Conservation (phyloP, 225 moss, liverwort and hornwort genomes). For the Climacium dendroides region DNA sequence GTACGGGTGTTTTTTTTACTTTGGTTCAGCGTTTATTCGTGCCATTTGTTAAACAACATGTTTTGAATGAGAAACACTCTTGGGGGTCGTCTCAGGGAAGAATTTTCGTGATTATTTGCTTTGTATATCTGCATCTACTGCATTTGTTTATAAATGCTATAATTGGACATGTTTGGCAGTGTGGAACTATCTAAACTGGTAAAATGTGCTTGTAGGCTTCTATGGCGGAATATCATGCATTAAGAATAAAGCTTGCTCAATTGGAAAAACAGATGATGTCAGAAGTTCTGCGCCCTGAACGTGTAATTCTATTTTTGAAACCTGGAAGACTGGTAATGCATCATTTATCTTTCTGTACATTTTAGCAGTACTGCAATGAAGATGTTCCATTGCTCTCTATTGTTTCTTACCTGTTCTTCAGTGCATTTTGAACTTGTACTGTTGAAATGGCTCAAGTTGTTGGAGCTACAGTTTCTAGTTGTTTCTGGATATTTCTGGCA, state of each 20-base stretch:
- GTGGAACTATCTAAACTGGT: background rate
- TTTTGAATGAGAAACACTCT: background rate
- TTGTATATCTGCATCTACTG: background rate
- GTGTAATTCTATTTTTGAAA: slow-evolving; percentile 70
- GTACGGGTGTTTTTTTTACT: background rate
- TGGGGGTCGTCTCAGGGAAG: background rate
- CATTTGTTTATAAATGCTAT: background rate
- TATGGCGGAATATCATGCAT: slow-evolving; percentile 72
- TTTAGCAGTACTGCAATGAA: background rate
- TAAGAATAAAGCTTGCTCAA: slow-evolving; percentile 63
- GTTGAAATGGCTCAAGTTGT: background rate
- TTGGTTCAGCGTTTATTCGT: background rate
- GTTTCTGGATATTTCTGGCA: background rate
- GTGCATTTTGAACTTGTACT: background rate
- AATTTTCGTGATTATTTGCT: background rate
- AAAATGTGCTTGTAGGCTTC: slow-evolving; percentile 39
- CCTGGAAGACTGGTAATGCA: slow-evolving; percentile 82
- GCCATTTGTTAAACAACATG: background rate
- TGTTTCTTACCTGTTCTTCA: background rate
- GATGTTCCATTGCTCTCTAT: background rate
- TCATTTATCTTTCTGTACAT: background rate
- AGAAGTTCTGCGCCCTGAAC: slow-evolving; percentile 83
- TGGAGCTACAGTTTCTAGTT: background rate
- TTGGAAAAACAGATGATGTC: slow-evolving; percentile 94
- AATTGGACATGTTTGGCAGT: background rate